A percentile compares a stretch with the other conserved stretches of the same genome.
These are phyloP conservation scores for Trebouxia gelatinosa DNA, from an alignment of 163 green algal species.

Conservation along the genomic window DNA sequence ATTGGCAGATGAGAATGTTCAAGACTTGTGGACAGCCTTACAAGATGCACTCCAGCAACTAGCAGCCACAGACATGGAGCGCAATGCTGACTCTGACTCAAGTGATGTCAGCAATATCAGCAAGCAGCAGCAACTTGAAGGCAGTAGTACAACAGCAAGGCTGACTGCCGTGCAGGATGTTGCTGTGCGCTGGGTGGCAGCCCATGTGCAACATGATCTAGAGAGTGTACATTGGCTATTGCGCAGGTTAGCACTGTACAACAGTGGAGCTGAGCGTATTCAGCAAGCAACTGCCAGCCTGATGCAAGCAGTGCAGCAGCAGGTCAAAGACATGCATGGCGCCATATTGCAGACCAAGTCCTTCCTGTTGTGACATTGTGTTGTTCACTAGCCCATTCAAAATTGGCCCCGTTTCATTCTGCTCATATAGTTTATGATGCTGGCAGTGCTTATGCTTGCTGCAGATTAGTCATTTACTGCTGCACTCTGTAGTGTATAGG, in stretches of 20 bases:
- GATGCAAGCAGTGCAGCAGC: neutral
- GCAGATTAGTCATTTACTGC: too few relatives aligned
- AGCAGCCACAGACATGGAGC: neutral
- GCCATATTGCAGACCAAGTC: neutral
- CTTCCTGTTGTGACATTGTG: neutral
- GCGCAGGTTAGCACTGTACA: constrained; percentile 3
- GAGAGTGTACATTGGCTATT: constrained; percentile 33
- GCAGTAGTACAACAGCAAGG: neutral
- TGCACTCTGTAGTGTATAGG: too few relatives aligned
- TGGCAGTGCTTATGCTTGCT: too few relatives aligned
- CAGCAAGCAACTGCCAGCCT: neutral
- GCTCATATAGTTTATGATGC: too few relatives aligned
- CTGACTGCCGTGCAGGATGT: constrained; percentile 12
- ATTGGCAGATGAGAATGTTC: neutral
- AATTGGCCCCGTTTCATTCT: too few relatives aligned
- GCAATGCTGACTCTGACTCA: neutral
- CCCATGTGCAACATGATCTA: constrained; percentile 6
- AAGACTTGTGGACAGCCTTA: neutral
- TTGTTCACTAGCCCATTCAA: too few relatives aligned
- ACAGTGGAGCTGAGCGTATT: neutral
- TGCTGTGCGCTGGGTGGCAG: constrained; percentile 12
- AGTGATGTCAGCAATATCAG: neutral
- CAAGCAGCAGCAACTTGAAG: neutral
- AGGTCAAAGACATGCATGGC: neutral
- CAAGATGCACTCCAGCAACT: neutral